phyloP scores from a whole-genome alignment of 2,329 filamentous ascomycete genomes.

The Penicillium paneum region DNA sequence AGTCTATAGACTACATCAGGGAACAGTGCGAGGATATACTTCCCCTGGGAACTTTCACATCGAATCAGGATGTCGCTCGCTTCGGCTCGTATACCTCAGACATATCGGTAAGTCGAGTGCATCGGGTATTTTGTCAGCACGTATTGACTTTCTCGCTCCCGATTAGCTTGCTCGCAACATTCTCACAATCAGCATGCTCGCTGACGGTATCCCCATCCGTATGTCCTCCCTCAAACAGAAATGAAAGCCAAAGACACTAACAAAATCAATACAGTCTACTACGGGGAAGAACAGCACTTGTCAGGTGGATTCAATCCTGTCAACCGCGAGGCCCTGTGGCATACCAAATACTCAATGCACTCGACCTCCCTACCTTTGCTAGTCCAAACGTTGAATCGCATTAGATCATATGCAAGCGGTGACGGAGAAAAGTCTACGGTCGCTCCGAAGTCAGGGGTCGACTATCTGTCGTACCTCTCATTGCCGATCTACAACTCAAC shows the following conservation, averaged over 20 bases:
- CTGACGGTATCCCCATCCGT: conserved; percentile 57
- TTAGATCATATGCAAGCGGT: conserved; percentile 10
- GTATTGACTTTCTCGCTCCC: not conserved
- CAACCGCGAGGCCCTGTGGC: conserved; percentile 57
- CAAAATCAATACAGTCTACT: conserved; percentile 48
- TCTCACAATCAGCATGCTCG: conserved; percentile 59
- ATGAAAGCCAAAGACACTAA: not conserved
- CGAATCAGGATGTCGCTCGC: conserved; percentile 59
- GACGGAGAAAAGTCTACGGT: conserved; percentile 6
- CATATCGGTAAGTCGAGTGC: conserved; percentile 31
- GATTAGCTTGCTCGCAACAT: conserved; percentile 57
- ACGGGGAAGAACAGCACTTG: conserved; percentile 64
- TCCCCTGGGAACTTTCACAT: conserved; percentile 52
- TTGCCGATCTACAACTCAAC: conserved; percentile 10
- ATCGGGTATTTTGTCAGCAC: not conserved
- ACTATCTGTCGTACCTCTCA: conserved; percentile 9
- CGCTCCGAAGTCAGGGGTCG: conserved; percentile 2
- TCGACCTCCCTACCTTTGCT: conserved; percentile 9
- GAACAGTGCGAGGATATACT: conserved; percentile 35
- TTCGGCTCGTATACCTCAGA: conserved; percentile 55
- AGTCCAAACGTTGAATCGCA: conserved; percentile 10
- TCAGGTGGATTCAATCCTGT: conserved; percentile 48
- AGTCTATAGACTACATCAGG: conserved; percentile 1
- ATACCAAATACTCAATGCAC: conserved; percentile 42
- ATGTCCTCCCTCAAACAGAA: not conserved